phyloP scores from a whole-genome alignment of 2,329 filamentous ascomycete genomes.

The Trichoderma sp. region DNA sequence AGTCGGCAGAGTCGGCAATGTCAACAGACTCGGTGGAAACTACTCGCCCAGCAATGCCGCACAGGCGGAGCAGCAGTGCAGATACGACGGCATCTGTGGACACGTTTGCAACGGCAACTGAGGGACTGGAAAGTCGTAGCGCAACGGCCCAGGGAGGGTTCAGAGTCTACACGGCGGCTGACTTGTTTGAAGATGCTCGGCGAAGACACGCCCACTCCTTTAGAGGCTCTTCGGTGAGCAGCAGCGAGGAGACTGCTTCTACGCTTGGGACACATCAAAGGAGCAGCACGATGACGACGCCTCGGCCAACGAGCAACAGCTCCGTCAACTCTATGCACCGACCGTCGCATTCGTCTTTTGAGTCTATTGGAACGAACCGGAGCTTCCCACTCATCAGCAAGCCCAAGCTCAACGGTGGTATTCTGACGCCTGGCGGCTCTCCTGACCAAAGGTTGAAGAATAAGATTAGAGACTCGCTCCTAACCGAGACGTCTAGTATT shows the following conservation, averaged over 20 bases:
- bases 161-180: conserved; percentile 32
- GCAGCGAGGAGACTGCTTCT: conserved; percentile 35
- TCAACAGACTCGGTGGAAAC: conserved; percentile 62
- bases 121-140: conserved; percentile 49
- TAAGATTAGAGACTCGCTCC: conserved; percentile 52
- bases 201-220: conserved; percentile 36
- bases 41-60: conserved; percentile 49
- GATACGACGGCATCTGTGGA: conserved; percentile 57
- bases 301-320: conserved; percentile 50
- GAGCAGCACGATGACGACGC: conserved; percentile 43
- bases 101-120: conserved; percentile 61
- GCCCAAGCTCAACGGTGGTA: conserved; percentile 50
- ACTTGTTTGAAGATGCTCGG: conserved; percentile 33
- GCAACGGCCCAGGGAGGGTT: conserved; percentile 35
- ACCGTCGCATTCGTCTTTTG: conserved; percentile 60
- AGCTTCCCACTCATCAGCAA: conserved; percentile 66
- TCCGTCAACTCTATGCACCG: conserved; percentile 51
- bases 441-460: conserved; percentile 53
- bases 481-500: conserved; percentile 52
- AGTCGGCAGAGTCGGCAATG: too few relatives aligned
- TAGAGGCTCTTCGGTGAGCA: conserved; percentile 34
- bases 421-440: conserved; percentile 54
- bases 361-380: conserved; percentile 61
- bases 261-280: conserved; percentile 33
- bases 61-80: conserved; percentile 50